A percentile compares a stretch with the other conserved stretches of the same genome.
These are phyloP conservation scores for Cryptosporidium canis DNA, from an alignment of 169 alveolate genomes.

Conservation along the genomic window DNA sequence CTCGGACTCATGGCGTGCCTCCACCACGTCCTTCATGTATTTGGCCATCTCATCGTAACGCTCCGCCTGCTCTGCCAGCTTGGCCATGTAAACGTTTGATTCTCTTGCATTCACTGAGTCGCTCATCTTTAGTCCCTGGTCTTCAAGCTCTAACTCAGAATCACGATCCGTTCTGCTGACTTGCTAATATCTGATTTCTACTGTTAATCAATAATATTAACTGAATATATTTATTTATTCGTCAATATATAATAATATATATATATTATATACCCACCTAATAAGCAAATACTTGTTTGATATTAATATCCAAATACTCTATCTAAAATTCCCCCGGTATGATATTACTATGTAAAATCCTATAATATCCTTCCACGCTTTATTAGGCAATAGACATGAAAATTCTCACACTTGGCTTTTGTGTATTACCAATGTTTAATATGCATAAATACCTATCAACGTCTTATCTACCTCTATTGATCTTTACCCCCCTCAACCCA, in stretches of 20 bases:
- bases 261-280: not conserved
- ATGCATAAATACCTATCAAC: slow-evolving; percentile 20
- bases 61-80: slow-evolving; percentile 99
- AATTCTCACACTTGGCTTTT: slow-evolving; percentile 30
- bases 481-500: not conserved
- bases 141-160: slow-evolving; percentile 76
- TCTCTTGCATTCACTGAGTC: slow-evolving; percentile 67
- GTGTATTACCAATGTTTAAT: not conserved
- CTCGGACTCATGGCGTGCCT: slow-evolving; percentile 78
- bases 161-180: slow-evolving; percentile 6
- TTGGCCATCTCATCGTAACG: slow-evolving; percentile 97
- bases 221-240: not conserved
- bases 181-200: not conserved
- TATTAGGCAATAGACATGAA: slow-evolving; percentile 13
- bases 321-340: slow-evolving; percentile 1
- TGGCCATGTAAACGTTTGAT: slow-evolving; percentile 86
- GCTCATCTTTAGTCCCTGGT: slow-evolving; percentile 20
- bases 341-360: not conserved
- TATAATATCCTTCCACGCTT: slow-evolving; percentile 20
- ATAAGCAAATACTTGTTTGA: not conserved
- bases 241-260: not conserved
- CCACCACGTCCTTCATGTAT: slow-evolving; percentile 82
- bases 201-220: not conserved
- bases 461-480: not conserved
- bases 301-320: not conserved